These are phyloP conservation scores for Pseudoscleropodium purum DNA, from an alignment of 225 moss, liverwort and hornwort species.

Conservation along the genomic window DNA sequence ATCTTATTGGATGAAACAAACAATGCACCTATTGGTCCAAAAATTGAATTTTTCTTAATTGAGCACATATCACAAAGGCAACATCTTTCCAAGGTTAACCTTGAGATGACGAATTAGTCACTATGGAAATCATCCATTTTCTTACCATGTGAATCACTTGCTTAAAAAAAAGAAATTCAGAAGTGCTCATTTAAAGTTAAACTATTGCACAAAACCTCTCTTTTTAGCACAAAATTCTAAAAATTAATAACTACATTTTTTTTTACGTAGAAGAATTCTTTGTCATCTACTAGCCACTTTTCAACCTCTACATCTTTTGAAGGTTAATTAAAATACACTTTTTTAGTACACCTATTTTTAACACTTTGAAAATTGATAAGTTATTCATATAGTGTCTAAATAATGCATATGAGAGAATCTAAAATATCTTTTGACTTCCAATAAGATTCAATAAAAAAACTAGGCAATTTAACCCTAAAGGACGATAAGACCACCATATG, in stretches of 20 bases:
- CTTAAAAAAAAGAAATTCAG: too few relatives aligned
- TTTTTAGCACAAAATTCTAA: too few relatives aligned
- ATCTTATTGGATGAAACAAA: neutral
- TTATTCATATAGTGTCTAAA: neutral
- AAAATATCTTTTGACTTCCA: neutral
- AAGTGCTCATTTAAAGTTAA: too few relatives aligned
- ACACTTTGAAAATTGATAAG: neutral
- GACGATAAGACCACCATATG: too few relatives aligned
- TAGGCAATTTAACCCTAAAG: neutral
- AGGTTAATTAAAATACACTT: neutral
- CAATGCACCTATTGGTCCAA: neutral
- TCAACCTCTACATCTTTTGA: accelerated
- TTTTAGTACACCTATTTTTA: neutral
- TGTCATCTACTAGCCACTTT: too few relatives aligned
- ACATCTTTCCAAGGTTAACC: neutral
- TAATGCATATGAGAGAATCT: neutral
- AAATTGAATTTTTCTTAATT: neutral
- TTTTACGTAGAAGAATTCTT: accelerated
- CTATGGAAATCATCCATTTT: accelerated
- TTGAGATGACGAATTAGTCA: accelerated
- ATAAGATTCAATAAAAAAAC: neutral
- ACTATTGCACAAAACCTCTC: accelerated
- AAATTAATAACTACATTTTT: accelerated
- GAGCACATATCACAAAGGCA: neutral
- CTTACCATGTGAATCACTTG: too few relatives aligned